Evolutionary conservation across 106 monocot genomes (phyloP), one percentile per base, ranked within the genome.

Genomic region (Hemerocallis citrina): DNA sequence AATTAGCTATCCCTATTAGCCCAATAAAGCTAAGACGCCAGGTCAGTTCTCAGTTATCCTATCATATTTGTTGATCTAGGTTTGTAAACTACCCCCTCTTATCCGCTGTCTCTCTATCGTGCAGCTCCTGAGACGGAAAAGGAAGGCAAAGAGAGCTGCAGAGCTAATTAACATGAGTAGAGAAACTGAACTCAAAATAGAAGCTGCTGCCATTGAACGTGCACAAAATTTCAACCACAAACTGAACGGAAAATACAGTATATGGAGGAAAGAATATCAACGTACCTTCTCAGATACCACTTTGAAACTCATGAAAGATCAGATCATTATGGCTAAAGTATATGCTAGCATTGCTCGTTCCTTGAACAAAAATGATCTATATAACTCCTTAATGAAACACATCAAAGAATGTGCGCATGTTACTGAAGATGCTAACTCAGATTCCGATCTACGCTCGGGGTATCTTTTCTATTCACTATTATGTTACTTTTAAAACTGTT

Each of bases 241-340:
- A 50, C 7, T 54, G 7, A 73, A 28, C 45, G 76, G 65, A 36
- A 67, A 63, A 41, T 80, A 77, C 59, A 77, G 74, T 68, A 83
- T 83, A 73, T 83, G 83, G 83, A 79, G 78, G 78, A 75, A 44
- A 29, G 79, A 80, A 59, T 83, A 74, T 76, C 62, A 37, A 49
- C 73, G 68, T 27, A 66, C 79, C 50, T 34, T 56, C 25, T 71
- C 83, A 33, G 79, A 79, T 73, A 79, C 83, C 12, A 79, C 61
- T 21, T 48, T 83, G 46, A 77, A 71, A 38, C 79, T 88, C 47
- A 83, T 88, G 79, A 79, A 76, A 71, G 88, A 79, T 76, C 88
- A 88, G 74, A 68, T 83, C 21, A 71, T 83, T 52, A 83, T 83
- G 83, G 88, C 88, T 34, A 83, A 83, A 64, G 52, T 83, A 24